Evolutionary conservation across 1,284 basidiomycete genomes (phyloP).

Genomic region (Sporisorium sorghi): DNA sequence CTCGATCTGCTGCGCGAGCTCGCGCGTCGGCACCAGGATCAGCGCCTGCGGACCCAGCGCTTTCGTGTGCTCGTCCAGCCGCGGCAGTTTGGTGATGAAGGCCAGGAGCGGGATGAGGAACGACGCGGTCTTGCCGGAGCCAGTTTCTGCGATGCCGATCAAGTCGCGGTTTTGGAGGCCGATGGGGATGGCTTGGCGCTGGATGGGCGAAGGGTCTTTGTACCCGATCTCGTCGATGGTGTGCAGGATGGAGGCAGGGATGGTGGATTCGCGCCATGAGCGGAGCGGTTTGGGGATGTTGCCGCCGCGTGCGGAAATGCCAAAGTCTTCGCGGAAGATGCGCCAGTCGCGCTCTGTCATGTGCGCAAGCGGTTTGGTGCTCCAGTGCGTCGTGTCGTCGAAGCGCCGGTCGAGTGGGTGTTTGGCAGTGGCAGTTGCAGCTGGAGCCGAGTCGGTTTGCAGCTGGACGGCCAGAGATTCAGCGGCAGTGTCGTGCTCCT

Average conservation of each 20-base stretch:
- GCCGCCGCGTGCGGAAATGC: conserved; percentile 88
- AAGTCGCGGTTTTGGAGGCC: conserved; percentile 94
- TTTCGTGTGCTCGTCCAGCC: conserved; percentile 87
- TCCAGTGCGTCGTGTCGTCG: conserved; percentile 88
- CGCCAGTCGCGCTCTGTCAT: conserved; percentile 99
- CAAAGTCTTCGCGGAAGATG: conserved; percentile 98
- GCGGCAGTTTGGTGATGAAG: conserved; percentile 87
- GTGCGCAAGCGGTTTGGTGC: conserved; percentile 88
- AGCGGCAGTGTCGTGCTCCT: conserved; percentile 63
- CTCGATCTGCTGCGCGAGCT: conserved; percentile 97
- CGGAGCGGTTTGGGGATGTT: conserved; percentile 91
- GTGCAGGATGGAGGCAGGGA: conserved; percentile 82
- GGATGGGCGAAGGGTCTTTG: conserved; percentile 95
- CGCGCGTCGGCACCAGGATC: conserved; percentile 94
- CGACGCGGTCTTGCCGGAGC: conserved; percentile 97
- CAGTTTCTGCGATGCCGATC: conserved; percentile 96
- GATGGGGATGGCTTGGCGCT: conserved; percentile 97
- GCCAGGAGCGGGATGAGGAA: conserved; percentile 98
- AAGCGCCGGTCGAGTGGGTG: conserved; percentile 68
- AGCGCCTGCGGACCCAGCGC: conserved; percentile 93
- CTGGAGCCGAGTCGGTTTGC: background rate
- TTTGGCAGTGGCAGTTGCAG: conserved; percentile 8
- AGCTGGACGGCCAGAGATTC: conserved; percentile 33
- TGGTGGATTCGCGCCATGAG: conserved; percentile 88
- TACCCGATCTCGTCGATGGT: conserved; percentile 92